A percentile compares a stretch with the other conserved stretches of the same genome.
Conservation (phyloP, 2,329 filamentous ascomycete genomes). For the Pseudogymnoascus sp. region DNA sequence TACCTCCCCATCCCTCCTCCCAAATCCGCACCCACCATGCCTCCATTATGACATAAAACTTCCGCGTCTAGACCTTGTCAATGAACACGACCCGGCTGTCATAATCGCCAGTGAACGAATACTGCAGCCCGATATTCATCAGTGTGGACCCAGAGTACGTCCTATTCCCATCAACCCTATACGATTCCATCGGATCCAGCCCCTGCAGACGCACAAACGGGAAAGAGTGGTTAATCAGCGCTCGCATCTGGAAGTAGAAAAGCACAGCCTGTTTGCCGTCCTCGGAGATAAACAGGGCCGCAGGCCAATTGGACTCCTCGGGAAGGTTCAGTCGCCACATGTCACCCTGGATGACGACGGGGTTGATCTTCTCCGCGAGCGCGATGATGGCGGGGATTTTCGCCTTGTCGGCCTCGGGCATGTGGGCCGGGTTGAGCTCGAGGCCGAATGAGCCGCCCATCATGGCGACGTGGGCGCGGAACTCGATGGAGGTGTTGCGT, state of each 20-base stretch:
- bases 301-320: conserved; percentile 53
- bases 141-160: background rate
- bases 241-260: background rate
- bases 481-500: conserved; percentile 47
- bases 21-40: too few species aligned
- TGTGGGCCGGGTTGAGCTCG: conserved; percentile 49
- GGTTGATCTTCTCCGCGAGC: conserved; percentile 49
- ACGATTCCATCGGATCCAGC: background rate
- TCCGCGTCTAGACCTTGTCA: background rate
- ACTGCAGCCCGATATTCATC: background rate
- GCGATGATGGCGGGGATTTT: conserved; percentile 47
- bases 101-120: background rate
- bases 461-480: conserved; percentile 58
- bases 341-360: conserved; percentile 49
- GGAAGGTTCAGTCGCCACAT: conserved; percentile 53
- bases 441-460: conserved; percentile 62
- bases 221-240: background rate
- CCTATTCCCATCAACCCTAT: background rate
- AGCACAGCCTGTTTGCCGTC: conserved; percentile 30
- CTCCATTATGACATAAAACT: background rate
- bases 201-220: background rate
- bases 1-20: too few species aligned
- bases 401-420: conserved; percentile 42
- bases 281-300: conserved; percentile 49
- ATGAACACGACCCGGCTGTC: background rate